Conservation (phyloP, 768 basidiomycete genomes). For the Mycena vulgaris region DNA sequence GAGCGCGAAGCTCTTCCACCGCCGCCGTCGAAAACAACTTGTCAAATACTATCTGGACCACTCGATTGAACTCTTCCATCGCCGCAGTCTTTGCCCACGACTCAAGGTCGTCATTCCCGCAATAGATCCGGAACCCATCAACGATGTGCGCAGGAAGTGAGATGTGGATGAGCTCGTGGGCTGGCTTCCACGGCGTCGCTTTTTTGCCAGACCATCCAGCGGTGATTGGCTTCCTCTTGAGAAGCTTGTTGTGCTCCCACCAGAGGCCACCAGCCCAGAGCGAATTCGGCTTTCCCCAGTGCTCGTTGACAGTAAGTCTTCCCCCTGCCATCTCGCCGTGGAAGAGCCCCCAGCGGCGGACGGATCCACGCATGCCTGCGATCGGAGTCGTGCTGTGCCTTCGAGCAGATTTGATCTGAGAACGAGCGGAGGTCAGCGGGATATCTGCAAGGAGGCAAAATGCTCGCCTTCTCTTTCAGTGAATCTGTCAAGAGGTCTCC, state of each 20-base stretch:
- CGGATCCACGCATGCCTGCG: not conserved
- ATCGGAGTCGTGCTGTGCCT: slow-evolving; percentile 9
- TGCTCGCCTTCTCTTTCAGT: slow-evolving; percentile 32
- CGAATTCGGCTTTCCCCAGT: slow-evolving; percentile 46
- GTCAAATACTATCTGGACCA: slow-evolving; percentile 20
- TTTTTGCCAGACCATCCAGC: slow-evolving; percentile 17
- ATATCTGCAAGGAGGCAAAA: slow-evolving; percentile 25
- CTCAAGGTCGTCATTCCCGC: slow-evolving; percentile 20
- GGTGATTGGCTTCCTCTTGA: slow-evolving; percentile 22
- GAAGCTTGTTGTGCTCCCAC: slow-evolving; percentile 33
- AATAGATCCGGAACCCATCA: slow-evolving; percentile 33
- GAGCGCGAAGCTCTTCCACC: slow-evolving; percentile 2
- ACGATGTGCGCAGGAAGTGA: not conserved
- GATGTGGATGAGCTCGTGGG: slow-evolving; percentile 29
- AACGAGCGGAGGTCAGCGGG: not conserved
- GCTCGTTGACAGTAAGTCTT: slow-evolving; percentile 43
- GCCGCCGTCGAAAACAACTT: slow-evolving; percentile 29
- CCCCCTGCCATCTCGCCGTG: slow-evolving; percentile 43
- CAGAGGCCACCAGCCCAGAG: slow-evolving; percentile 34
- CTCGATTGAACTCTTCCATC: slow-evolving; percentile 20
- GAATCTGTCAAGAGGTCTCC: slow-evolving; percentile 35
- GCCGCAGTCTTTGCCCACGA: slow-evolving; percentile 29
- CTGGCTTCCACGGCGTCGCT: slow-evolving; percentile 16
- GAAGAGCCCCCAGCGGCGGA: slow-evolving; percentile 41
- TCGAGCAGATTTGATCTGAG: slow-evolving; percentile 34